These are phyloP conservation scores for Thelephora terrestris DNA, from an alignment of 1,284 basidiomycete genomes.

Conservation along the genomic window DNA sequence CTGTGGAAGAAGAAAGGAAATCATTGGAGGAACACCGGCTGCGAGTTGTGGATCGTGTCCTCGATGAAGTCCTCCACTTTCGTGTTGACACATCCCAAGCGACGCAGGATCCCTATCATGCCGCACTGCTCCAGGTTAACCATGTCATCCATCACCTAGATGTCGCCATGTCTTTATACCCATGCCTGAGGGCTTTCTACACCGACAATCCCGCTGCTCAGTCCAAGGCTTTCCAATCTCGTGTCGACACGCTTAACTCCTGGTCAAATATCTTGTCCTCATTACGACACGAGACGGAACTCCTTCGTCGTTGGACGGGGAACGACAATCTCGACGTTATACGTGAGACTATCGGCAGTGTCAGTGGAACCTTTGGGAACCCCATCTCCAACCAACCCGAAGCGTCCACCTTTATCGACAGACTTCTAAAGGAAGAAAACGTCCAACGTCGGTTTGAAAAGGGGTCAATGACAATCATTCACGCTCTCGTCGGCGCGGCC, in stretches of 20 bases:
- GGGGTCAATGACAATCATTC: slow-evolving; percentile 82
- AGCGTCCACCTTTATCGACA: slow-evolving; percentile 82
- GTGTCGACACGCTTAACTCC: slow-evolving; percentile 79
- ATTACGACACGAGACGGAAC: slow-evolving; percentile 66
- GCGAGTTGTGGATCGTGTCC: slow-evolving; percentile 70
- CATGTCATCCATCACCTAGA: slow-evolving; percentile 73
- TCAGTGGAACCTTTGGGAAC: slow-evolving; percentile 40
- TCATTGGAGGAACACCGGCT: slow-evolving; percentile 76
- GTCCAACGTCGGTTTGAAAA: slow-evolving; percentile 93
- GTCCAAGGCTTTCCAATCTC: slow-evolving; percentile 58
- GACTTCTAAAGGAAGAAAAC: slow-evolving; percentile 91
- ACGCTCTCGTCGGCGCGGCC: slow-evolving; percentile 79
- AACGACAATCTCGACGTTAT: slow-evolving; percentile 85
- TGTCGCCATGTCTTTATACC: slow-evolving; percentile 81
- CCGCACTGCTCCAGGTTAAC: slow-evolving; percentile 64
- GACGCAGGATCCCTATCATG: slow-evolving; percentile 31
- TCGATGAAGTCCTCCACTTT: slow-evolving; percentile 79
- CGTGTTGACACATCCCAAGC: slow-evolving; percentile 34
- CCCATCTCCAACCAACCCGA: slow-evolving; percentile 26
- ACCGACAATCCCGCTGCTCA: slow-evolving; percentile 66
- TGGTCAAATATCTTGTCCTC: slow-evolving; percentile 82
- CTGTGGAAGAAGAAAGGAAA: slow-evolving; percentile 76
- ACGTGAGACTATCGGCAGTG: slow-evolving; percentile 50
- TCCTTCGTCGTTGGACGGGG: slow-evolving; percentile 86
- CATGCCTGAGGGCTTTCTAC: slow-evolving; percentile 72